Percentiles rank a stretch among this genome's conserved stretches.
phyloP scores from a whole-genome alignment of 2,329 filamentous ascomycete genomes.

The Falciphora oryzae region DNA sequence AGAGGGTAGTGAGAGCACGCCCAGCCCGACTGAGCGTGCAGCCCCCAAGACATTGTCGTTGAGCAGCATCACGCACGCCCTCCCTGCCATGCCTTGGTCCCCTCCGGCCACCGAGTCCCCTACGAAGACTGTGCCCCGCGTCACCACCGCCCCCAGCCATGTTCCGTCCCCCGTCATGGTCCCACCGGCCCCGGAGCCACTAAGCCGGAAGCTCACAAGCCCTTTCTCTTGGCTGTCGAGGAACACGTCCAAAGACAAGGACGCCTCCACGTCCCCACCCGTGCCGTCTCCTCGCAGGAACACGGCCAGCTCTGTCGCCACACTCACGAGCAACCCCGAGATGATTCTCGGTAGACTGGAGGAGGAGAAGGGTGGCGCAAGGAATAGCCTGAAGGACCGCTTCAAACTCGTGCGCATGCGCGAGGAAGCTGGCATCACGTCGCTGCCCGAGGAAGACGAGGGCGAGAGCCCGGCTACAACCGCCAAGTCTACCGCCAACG shows the following conservation, averaged over 20 bases:
- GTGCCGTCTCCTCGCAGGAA: slow-evolving; percentile 54
- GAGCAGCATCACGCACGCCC: slow-evolving; percentile 65
- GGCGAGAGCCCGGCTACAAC: not conserved
- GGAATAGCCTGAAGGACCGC: slow-evolving; percentile 67
- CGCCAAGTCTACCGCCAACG: slow-evolving; percentile 10
- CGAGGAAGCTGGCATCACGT: slow-evolving; percentile 59
- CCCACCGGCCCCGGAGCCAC: slow-evolving; percentile 28
- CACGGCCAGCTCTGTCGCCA: slow-evolving; percentile 74
- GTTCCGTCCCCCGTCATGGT: slow-evolving; percentile 25
- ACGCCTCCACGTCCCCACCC: slow-evolving; percentile 49
- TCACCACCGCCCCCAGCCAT: slow-evolving; percentile 26
- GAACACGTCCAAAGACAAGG: slow-evolving; percentile 50
- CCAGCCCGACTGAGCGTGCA: slow-evolving; percentile 24
- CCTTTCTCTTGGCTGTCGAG: slow-evolving; percentile 84
- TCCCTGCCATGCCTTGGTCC: slow-evolving; percentile 70
- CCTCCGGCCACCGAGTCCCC: slow-evolving; percentile 43
- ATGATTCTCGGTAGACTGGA: slow-evolving; percentile 72
- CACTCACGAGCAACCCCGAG: slow-evolving; percentile 74
- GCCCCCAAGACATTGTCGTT: slow-evolving; percentile 53
- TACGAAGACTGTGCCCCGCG: slow-evolving; percentile 31
- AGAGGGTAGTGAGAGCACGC: not conserved
- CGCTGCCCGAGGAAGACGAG: slow-evolving; percentile 48
- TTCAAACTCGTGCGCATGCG: slow-evolving; percentile 73
- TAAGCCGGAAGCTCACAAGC: slow-evolving; percentile 69
- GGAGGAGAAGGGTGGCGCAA: slow-evolving; percentile 46